Evolutionary conservation across 2,329 filamentous ascomycete genomes (phyloP), one percentile per base, ranked within the genome.

Genomic region (Zymoseptoria tritici): DNA sequence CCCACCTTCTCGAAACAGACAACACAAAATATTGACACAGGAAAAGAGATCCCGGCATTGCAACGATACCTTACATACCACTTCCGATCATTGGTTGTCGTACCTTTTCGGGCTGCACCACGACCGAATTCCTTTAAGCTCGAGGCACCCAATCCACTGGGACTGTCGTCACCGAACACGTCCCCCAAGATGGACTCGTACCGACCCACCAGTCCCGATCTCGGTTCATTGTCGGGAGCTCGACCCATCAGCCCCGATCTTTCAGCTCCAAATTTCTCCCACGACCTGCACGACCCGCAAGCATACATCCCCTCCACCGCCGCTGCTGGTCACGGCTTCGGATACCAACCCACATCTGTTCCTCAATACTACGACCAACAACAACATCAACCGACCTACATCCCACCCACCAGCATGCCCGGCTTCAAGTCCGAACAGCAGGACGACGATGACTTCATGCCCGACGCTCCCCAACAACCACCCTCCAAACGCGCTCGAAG

Each of bases 211-310:
- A 66, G 63, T 13, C 64, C 66, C 9, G 65, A 67, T 42, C 59
- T 67, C 9, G 36, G 36, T 46, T 46, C 36, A 46, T 46, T 46
- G 1, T 63, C 62, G 36, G 57, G 68, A 49, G 77, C 74, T 67
- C 73, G 75, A 53, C 77, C 78, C 52, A 73, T 74, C 62, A 74
- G 73, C 57, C 76, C 76, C 58, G 74, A 75, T 67, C 70, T 69
- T 62, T 71, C 70, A 29, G 22, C 53, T 49, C 49, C 52, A 60
- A 55, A 63, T 59, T 61, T 65, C 53, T 55, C 53, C 24, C 63
- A 55, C 42, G 57, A 60, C 58, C 56, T 60, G 31, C 60, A 60
- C 49, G 58, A 61, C 26, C 59, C 62, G 46, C 64, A 60, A 26
- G 60, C 61, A 49, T 60, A 61, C 49, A 57, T 36, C 53, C 57